Evolutionary conservation across 192 early-diverging fungal species (phyloP).

Genomic region (Umbelopsis ramanniana): DNA sequence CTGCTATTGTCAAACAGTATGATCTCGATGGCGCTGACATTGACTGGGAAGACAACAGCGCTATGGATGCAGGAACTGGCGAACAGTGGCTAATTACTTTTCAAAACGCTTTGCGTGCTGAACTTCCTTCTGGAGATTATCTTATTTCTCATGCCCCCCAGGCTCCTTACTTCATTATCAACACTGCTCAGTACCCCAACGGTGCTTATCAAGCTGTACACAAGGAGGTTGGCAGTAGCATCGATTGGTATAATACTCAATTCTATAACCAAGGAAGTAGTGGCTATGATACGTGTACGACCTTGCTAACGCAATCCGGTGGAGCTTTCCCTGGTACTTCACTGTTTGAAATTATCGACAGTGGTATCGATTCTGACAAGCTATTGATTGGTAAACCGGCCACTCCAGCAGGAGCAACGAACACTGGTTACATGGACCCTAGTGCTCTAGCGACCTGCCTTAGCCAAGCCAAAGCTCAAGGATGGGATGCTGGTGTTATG

Average conservation of each 20-base stretch:
- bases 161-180: slow-evolving; percentile 43
- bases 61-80: slow-evolving; percentile 44
- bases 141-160: slow-evolving; percentile 44
- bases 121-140: slow-evolving; percentile 39
- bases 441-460: slow-evolving; percentile 35
- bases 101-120: slow-evolving; percentile 28
- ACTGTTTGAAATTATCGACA: slow-evolving; percentile 40
- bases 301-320: slow-evolving; percentile 32
- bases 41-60: slow-evolving; percentile 47
- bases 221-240: slow-evolving; percentile 33
- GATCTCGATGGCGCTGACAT: slow-evolving; percentile 46
- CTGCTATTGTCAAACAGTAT: slow-evolving; percentile 42
- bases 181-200: slow-evolving; percentile 37
- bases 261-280: slow-evolving; percentile 44
- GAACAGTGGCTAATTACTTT: slow-evolving; percentile 46
- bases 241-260: slow-evolving; percentile 45
- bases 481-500: slow-evolving; percentile 46
- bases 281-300: slow-evolving; percentile 37
- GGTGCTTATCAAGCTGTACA: slow-evolving; percentile 41
- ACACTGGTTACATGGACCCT: slow-evolving; percentile 41
- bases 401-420: slow-evolving; percentile 38
- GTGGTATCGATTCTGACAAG: slow-evolving; percentile 34
- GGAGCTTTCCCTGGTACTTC: slow-evolving; percentile 40
- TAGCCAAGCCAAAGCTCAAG: slow-evolving; percentile 36
- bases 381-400: slow-evolving; percentile 45